These are phyloP conservation scores for Auricularia heimuer DNA, from an alignment of 768 basidiomycete genomes.

Conservation along the genomic window DNA sequence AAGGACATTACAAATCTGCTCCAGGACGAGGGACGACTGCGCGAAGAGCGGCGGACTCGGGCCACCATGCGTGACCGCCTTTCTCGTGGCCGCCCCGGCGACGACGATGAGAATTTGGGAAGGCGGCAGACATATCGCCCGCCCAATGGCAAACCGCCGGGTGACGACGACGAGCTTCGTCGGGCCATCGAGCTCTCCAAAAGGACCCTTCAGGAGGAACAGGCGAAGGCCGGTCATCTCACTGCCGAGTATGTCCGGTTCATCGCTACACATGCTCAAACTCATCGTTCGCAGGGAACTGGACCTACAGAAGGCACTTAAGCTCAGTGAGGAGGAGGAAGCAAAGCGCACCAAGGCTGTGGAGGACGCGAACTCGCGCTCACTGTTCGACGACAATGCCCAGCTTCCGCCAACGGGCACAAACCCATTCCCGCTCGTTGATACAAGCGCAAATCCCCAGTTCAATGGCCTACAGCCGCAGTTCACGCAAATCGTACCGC, in stretches of 20 bases:
- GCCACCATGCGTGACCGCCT: slow-evolving; percentile 94
- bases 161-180: slow-evolving; percentile 75
- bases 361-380: slow-evolving; percentile 59
- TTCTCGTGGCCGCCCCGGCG: slow-evolving; percentile 48
- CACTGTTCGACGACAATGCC: slow-evolving; percentile 80
- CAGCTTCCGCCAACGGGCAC: slow-evolving; percentile 35
- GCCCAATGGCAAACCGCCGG: slow-evolving; percentile 11
- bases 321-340: slow-evolving; percentile 87
- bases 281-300: slow-evolving; percentile 34
- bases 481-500: slow-evolving; percentile 58
- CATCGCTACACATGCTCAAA: neutral
- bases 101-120: slow-evolving; percentile 28
- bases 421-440: slow-evolving; percentile 52
- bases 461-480: slow-evolving; percentile 57
- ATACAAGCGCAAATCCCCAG: slow-evolving; percentile 46
- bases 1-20: slow-evolving; percentile 96
- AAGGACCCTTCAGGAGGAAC: slow-evolving; percentile 58
- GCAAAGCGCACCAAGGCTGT: slow-evolving; percentile 57
- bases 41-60: slow-evolving; percentile 72
- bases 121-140: slow-evolving; percentile 5
- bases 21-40: slow-evolving; percentile 72
- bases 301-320: slow-evolving; percentile 77
- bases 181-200: slow-evolving; percentile 89
- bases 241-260: slow-evolving; percentile 37
- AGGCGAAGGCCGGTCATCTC: slow-evolving; percentile 30